These are phyloP conservation scores for Penicillium sp. DNA, from an alignment of 2,329 filamentous ascomycete species.

Conservation along the genomic window DNA sequence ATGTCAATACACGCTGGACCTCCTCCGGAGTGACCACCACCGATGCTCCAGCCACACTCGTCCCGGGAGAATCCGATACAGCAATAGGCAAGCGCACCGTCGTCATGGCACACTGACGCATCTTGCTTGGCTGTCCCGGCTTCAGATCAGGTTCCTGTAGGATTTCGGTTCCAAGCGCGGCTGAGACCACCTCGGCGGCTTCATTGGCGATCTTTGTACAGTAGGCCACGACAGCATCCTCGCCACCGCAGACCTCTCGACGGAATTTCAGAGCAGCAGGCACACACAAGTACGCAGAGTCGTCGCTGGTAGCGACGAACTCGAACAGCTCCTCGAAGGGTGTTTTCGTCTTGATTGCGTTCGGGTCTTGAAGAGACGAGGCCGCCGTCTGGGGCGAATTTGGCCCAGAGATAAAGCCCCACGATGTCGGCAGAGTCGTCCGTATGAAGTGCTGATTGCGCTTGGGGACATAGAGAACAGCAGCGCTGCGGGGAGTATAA, in stretches of 20 bases:
- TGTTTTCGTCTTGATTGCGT: conserved; percentile 44
- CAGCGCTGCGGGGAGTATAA: conserved; percentile 72
- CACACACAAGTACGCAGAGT: conserved; percentile 67
- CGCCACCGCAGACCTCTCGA: conserved; percentile 66
- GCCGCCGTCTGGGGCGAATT: conserved; percentile 42
- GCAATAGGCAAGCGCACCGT: conserved; percentile 71
- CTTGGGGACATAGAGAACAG: conserved; percentile 72
- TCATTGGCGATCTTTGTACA: conserved; percentile 60
- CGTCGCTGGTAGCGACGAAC: conserved; percentile 73
- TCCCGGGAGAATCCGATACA: conserved; percentile 17
- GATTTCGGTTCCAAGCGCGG: conserved; percentile 65
- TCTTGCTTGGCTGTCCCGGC: conserved; percentile 25
- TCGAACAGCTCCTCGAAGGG: conserved; percentile 69
- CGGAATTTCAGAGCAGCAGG: conserved; percentile 71
- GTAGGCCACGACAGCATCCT: conserved; percentile 66
- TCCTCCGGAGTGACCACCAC: conserved; percentile 42
- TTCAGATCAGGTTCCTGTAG: conserved; percentile 54
- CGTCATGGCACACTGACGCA: conserved; percentile 66
- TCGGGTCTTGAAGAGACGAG: conserved; percentile 44
- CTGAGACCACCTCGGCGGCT: conserved; percentile 61
- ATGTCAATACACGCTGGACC: conserved; percentile 49
- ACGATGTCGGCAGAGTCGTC: conserved; percentile 73
- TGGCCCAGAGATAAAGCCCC: conserved; percentile 62
- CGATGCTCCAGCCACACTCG: background rate
- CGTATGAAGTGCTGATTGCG: conserved; percentile 74